Evolutionary conservation across 108 stramenopile species (phyloP).

Genomic region (Conticribra guillardii): DNA sequence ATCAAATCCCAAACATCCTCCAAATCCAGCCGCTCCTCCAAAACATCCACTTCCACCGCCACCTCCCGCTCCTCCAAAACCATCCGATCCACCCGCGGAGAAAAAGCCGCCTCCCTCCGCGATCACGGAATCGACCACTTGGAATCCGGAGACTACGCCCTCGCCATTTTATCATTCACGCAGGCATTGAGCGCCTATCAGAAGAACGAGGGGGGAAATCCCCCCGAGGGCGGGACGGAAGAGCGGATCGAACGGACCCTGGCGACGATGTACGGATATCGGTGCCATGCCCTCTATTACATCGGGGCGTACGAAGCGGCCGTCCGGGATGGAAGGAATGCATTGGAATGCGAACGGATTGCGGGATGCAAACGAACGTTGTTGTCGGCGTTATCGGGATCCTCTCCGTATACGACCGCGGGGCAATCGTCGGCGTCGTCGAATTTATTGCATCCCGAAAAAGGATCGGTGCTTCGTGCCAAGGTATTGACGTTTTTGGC

Average conservation of each 20-base stretch:
- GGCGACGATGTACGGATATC: neutral
- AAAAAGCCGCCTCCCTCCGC: neutral
- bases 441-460: neutral
- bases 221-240: constrained; percentile 12
- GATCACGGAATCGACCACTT: too few species aligned
- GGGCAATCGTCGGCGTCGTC: neutral
- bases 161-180: constrained; percentile 7
- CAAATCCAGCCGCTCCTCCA: neutral
- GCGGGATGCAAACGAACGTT: constrained; percentile 9
- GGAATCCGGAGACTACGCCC: neutral
- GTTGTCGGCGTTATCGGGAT: neutral
- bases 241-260: constrained; percentile 10
- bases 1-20: constrained; percentile 1
- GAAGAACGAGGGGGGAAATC: constrained; percentile 6
- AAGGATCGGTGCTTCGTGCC: constrained; percentile 14
- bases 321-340: constrained; percentile 57
- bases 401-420: constrained; percentile 1
- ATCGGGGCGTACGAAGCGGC: constrained; percentile 63
- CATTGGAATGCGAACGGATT: constrained; percentile 48
- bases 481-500: constrained; percentile 23
- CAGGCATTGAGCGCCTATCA: constrained; percentile 17
- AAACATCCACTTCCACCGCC: neutral
- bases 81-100: neutral
- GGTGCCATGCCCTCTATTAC: neutral
- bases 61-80: neutral